Evolutionary conservation across 2,329 filamentous ascomycete genomes (phyloP).

Genomic region (Acrodontium crateriforme): DNA sequence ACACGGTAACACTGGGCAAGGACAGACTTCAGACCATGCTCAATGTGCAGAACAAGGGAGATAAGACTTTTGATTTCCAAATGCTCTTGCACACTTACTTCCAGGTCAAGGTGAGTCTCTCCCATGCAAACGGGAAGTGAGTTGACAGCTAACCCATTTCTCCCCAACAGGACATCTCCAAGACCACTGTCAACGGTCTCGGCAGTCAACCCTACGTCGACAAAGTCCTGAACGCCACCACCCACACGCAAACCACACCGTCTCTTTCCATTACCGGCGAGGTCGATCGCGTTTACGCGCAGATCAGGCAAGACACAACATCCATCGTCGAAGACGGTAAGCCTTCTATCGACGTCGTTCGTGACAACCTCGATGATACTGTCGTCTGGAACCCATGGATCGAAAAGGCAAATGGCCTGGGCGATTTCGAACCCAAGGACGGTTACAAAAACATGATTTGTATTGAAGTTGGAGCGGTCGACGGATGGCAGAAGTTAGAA

Average conservation of each 20-base stretch:
- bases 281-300: slow-evolving; percentile 76
- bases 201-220: slow-evolving; percentile 62
- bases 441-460: slow-evolving; percentile 91
- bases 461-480: slow-evolving; percentile 77
- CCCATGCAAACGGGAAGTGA: not conserved
- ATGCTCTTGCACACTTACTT: slow-evolving; percentile 87
- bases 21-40: slow-evolving; percentile 67
- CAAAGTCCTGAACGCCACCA: slow-evolving; percentile 57
- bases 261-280: slow-evolving; percentile 60
- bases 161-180: slow-evolving; percentile 56
- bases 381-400: slow-evolving; percentile 97
- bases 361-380: slow-evolving; percentile 75
- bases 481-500: slow-evolving; percentile 72
- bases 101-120: slow-evolving; percentile 51
- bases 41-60: slow-evolving; percentile 78
- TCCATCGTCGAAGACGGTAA: slow-evolving; percentile 50
- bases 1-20: slow-evolving; percentile 73
- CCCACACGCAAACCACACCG: slow-evolving; percentile 50
- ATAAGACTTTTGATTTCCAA: slow-evolving; percentile 77
- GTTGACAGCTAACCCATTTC: not conserved
- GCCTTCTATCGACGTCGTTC: slow-evolving; percentile 56
- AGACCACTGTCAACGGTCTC: slow-evolving; percentile 60
- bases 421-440: slow-evolving; percentile 77
- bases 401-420: slow-evolving; percentile 68
- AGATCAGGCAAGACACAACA: slow-evolving; percentile 47